Evolutionary conservation across 2,329 filamentous ascomycete species (phyloP), one percentile per base, ranked within the genome.

Genomic region (Cladosporium sp.): DNA sequence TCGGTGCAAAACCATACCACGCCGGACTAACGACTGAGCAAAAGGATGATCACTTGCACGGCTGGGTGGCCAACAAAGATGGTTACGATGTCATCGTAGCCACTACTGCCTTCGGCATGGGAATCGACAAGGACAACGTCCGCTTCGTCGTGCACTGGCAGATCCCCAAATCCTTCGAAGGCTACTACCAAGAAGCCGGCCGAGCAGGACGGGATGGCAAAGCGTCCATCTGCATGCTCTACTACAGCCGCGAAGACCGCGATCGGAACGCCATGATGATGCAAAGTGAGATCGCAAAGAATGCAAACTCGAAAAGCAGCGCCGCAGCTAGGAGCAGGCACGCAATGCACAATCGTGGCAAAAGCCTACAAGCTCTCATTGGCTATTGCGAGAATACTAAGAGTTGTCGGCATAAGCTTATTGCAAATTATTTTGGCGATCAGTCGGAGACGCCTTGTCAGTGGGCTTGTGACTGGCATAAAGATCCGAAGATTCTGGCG

Each of bases 81-180:
- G 88, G 88, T 1, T 96, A 94, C 74, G 91, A 94, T 70, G 85
- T 97, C 49, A 93, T 97, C 60, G 91, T 97, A 25, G 93, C 93
- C 1, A 97, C 93, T 0, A 97, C 91, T 1, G 93, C 93, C 0
- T 97, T 97, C 67, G 93, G 93, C 2, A 97, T 97, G 93, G 93
- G 93, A 24, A 97, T 97, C 62, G 92, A 97, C 73, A 97, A 97
- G 73, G 86, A 94, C 53, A 88, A 96, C 65, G 93, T 97, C 10
- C 88, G 93, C 2, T 97, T 97, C 66, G 92, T 97, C 1, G 86
- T 94, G 1, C 93, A 97, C 73, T 97, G 93, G 91, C 89, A 91
- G 59, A 81, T 96, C 9, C 90, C 93, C 9, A 95, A 96, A 69
- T 94, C 89, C 3, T 96, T 97, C 70, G 93, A 97, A 71, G 91